Base-by-base conservation (phyloP, 805 yeast species). In the Barnettozyma populi region DNA sequence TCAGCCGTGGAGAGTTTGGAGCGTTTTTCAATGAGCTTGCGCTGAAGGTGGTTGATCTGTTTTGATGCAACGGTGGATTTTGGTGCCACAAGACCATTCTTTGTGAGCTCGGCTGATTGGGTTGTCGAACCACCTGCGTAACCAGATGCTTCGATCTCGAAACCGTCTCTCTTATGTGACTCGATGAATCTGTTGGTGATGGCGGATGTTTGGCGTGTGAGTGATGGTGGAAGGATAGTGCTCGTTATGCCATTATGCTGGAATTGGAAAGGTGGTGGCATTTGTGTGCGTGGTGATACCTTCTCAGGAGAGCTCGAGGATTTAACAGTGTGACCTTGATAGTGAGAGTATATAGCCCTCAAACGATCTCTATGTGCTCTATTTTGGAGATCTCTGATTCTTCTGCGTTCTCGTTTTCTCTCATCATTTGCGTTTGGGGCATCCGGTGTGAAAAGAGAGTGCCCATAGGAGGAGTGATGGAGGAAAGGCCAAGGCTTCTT, bases 391-490 rank as follows among this genome's bases (percentile, higher is more conserved):
- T 60, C 62, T 42, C 63, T 53, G 16, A 47, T 7, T 36, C 43
- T 50, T 36, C 67, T 54, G 18, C 61, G 55, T 53, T 66, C 68
- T 45, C 69, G 70, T 37, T 72, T 65, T 23, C 71, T 72, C 40
- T 65, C 66, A 52, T 71, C 71, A 34, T 70, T 68, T 18, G 53
- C 47, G 25, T 68, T 68, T 0, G 71, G 49, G 5, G 70, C 61
- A 59, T 86, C 92, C 43, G 76, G 76, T n/a, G 84, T 73, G 67
- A 92, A 92, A 5, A 96, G 88, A 0, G 60, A 56, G 39, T 51
- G 96, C 81, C 97, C 97, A 57, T 78, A 80, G 3, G 84, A 72
- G 0, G 89, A 79, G 13, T 71, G 65, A 53, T 77, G 72, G 31
- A 88, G 66, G 46, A 72, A 77, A 2, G 96, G 95, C 79, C 79